These are phyloP conservation scores for Cladosporium sp. DNA, from an alignment of 2,329 filamentous ascomycete species.

Conservation along the genomic window DNA sequence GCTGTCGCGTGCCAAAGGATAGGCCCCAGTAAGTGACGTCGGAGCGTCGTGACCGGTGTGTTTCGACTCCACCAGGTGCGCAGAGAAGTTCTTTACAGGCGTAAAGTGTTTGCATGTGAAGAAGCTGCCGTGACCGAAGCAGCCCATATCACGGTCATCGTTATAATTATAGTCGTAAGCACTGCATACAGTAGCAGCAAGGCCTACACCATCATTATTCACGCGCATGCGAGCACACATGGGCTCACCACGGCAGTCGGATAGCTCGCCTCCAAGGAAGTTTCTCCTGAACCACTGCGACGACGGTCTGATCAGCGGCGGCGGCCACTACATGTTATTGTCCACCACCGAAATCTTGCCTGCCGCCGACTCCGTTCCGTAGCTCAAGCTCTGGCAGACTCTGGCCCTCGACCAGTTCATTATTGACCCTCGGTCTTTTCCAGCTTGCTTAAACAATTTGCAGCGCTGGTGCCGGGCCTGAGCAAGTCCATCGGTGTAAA, in stretches of 20 bases:
- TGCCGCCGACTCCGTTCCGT: not conserved
- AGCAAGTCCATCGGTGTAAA: conserved; percentile 3
- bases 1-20: conserved; percentile 16
- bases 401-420: conserved; percentile 2
- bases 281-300: conserved; percentile 10
- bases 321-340: not conserved
- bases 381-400: conserved; percentile 4
- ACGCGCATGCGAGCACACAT: not conserved
- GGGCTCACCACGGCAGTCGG: not conserved
- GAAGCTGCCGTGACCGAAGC: conserved; percentile 26
- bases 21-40: conserved; percentile 12
- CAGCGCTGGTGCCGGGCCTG: not conserved
- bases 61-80: conserved; percentile 8
- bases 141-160: conserved; percentile 20
- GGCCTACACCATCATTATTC: not conserved
- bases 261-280: conserved; percentile 1
- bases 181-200: not conserved
- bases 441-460: not conserved
- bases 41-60: conserved; percentile 3
- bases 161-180: not conserved
- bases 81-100: conserved; percentile 19
- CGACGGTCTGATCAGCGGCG: conserved; percentile 6
- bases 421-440: not conserved
- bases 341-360: not conserved
- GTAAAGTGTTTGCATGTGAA: conserved; percentile 27